Evolutionary conservation across 2,329 filamentous ascomycete genomes (phyloP), one percentile per base, ranked within the genome.

Genomic region (Cyanodermella asteris): DNA sequence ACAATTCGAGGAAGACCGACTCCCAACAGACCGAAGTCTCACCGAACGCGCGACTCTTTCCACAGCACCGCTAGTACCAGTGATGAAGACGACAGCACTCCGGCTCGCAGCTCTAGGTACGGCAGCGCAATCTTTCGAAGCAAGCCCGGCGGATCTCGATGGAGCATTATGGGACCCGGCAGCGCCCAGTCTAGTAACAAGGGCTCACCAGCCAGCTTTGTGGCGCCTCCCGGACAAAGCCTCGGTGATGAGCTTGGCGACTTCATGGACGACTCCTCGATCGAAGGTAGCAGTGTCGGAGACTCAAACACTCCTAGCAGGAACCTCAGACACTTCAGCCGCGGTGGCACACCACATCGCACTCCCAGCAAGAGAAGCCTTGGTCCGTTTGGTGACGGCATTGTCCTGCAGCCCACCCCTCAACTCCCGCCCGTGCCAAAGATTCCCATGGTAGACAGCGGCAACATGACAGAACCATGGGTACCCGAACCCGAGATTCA

Each of bases 11-110:
- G 43, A 11, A 44, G 40, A 23, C 55, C n/a, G n/a, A n/a, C n/a
- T n/a, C n/a, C n/a, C n/a, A n/a, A n/a, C n/a, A n/a, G n/a, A n/a
- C n/a, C n/a, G n/a, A n/a, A n/a, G n/a, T n/a, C n/a, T n/a, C n/a
- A n/a, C n/a, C n/a, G n/a, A n/a, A n/a, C n/a, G n/a, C n/a, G n/a
- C n/a, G n/a, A 60, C 31, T 84, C 80, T 1, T 77, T 75, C 49
- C 61, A 78, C 39, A 93, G 81, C 49, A 91, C 81, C 7, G 81
- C 81, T 4, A 93, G 82, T 2, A 84, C 75, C 1, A 90, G 80
- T 15, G 72, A 62, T 3, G 80, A 64, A 32, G 80, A 91, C 25
- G 69, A 72, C 28, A 66, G 58, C 41, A 87, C 72, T 9, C 76
- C 59, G 30, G 53, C 66, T 16, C 62, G 69, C 28, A 52, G 58